Evolutionary conservation across 2,329 filamentous ascomycete genomes (phyloP).

Genomic region (Colletotrichum musae): DNA sequence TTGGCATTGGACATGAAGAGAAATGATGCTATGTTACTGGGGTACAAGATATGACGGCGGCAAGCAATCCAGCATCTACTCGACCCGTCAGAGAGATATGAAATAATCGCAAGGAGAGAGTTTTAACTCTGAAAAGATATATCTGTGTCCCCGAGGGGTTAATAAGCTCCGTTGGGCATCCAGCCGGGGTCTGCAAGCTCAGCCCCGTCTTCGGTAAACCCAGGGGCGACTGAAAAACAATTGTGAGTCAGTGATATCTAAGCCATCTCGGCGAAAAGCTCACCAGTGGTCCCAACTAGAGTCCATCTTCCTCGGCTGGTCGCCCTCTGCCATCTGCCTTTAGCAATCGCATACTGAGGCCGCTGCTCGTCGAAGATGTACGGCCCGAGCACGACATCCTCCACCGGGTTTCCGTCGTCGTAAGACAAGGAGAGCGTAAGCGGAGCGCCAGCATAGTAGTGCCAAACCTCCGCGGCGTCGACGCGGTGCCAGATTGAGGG

Average conservation of each 20-base stretch:
- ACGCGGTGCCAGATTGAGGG: constrained; percentile 66
- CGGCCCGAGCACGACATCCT: constrained; percentile 55
- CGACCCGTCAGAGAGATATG: too few species aligned
- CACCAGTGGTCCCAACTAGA: constrained; percentile 56
- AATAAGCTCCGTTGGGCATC: constrained; percentile 18
- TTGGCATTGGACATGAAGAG: too few species aligned
- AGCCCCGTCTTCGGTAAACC: not conserved
- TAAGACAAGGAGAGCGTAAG: constrained; percentile 60
- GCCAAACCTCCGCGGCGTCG: constrained; percentile 66
- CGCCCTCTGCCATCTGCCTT: constrained; percentile 62
- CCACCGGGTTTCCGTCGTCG: constrained; percentile 57
- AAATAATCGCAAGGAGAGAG: too few species aligned
- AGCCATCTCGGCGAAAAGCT: not conserved
- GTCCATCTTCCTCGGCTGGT: constrained; percentile 63
- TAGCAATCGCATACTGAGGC: constrained; percentile 60
- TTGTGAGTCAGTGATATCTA: not conserved
- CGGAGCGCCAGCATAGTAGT: constrained; percentile 68
- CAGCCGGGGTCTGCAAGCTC: constrained; percentile 16
- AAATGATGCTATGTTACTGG: too few species aligned
- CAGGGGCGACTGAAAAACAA: not conserved
- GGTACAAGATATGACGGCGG: too few species aligned
- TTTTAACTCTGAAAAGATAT: too few species aligned
- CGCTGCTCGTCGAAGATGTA: constrained; percentile 58
- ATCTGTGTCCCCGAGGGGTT: not conserved
- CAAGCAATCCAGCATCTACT: too few species aligned